Base-by-base conservation (phyloP, 768 basidiomycete species). In the Tulasnella sp. region DNA sequence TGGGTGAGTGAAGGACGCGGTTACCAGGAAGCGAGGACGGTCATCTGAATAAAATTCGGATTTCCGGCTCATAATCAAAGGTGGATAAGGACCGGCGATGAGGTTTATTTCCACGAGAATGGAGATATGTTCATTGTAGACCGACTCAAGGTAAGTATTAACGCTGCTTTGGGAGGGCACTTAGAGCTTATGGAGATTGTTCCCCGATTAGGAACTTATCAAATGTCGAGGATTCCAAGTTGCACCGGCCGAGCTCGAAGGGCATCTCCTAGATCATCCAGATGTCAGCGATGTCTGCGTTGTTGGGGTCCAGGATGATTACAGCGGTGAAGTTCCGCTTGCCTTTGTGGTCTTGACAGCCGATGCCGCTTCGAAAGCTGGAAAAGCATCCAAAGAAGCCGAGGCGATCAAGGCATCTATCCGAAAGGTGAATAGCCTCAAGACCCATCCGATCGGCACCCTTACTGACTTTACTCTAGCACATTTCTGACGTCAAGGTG, bases 11-110 rank as follows among this genome's bases (percentile, higher is more conserved):
- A 4, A 37, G 39, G 34, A 7, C 29, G 36, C 29, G 69, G 36
- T 19, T 5, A 38, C n/a, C 69, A n/a, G 34, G 36, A 70, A 38
- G 40, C 69, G 15, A 34, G 68, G n/a, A 25, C 17, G 69, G 40
- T 64, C 58, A 25, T 9, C 58, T 64, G 25, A 64, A 25, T 11
- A 6, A 64, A 34, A 5, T 25, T 34, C 29, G 31, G 25, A 64
- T 31, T 29, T 2, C 58, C 58, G 58, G 25, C 29, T 22, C 17
- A n/a, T 38, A 25, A 29, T 22, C 34, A 25, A 14, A 69, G 90
- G 45, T 92, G 90, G 91, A 84, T 92, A 3, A 85, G 84, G 72
- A 92, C 91, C 0, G 91, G 91, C 0, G 91, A 91, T 79, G 88
- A 90, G 80, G 90, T 86, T 3, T 82, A 83, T 72, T 86, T 91